These are phyloP conservation scores for Gossypium anomalum DNA, from an alignment of 345 rosid species.

Conservation along the genomic window DNA sequence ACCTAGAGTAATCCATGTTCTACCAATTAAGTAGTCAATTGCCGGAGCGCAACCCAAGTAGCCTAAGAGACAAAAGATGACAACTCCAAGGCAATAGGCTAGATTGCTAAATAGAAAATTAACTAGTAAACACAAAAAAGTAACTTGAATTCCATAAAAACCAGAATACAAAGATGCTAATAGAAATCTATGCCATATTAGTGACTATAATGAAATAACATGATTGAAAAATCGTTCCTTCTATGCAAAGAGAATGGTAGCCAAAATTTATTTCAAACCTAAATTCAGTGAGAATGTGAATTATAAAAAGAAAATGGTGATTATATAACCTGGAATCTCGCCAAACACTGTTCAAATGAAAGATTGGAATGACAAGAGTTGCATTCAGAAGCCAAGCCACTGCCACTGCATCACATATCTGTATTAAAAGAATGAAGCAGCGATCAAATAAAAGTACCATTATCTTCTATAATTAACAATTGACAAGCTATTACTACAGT, in stretches of 20 bases:
- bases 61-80: background rate
- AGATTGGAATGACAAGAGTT: slow-evolving; percentile 87
- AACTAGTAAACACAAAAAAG: background rate
- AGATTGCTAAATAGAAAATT: background rate
- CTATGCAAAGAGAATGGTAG: background rate
- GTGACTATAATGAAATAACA: background rate
- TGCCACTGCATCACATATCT: slow-evolving; percentile 99
- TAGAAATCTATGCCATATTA: background rate
- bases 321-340: slow-evolving; percentile 84
- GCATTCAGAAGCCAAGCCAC: slow-evolving; percentile 96
- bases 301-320: background rate
- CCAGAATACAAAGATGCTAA: background rate
- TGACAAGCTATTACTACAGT: background rate
- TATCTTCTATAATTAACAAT: slow-evolving; percentile 3
- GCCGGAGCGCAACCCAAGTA: background rate
- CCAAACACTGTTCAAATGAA: slow-evolving; percentile 97
- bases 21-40: background rate
- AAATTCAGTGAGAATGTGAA: background rate
- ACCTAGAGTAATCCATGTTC: background rate
- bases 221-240: background rate
- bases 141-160: background rate
- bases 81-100: background rate
- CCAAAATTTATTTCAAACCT: background rate
- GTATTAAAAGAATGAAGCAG: slow-evolving; percentile 17
- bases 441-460: background rate